Conservation (phyloP, 2,329 filamentous ascomycete genomes). For the Diaporthe longicolla region DNA sequence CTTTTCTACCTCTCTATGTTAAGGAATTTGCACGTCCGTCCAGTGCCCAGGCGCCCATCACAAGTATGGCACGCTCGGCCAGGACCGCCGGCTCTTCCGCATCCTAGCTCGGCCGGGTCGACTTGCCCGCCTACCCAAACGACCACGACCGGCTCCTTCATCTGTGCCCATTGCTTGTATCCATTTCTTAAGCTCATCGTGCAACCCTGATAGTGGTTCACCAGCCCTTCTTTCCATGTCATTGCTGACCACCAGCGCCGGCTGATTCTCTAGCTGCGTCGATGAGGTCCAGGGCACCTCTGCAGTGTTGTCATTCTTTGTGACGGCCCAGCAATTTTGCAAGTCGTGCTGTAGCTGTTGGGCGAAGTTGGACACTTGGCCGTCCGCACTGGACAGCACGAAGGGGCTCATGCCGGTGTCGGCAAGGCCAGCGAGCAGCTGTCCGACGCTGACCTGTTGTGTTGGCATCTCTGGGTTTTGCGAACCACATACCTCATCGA, state of each 20-base stretch:
- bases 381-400: constrained; percentile 41
- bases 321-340: constrained; percentile 59
- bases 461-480: constrained; percentile 11
- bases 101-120: constrained; percentile 5
- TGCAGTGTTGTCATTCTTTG: constrained; percentile 53
- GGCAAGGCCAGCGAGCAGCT: constrained; percentile 28
- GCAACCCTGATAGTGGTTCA: constrained; percentile 25
- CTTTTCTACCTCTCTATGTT: background rate
- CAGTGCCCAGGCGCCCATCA: background rate
- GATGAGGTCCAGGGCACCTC: constrained; percentile 54
- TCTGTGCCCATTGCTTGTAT: constrained; percentile 5
- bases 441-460: constrained; percentile 7
- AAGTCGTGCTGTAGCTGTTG: constrained; percentile 62
- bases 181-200: constrained; percentile 32
- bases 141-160: background rate
- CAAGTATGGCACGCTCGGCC: background rate
- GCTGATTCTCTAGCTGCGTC: constrained; percentile 52
- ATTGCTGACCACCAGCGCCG: constrained; percentile 52
- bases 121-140: background rate
- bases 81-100: background rate
- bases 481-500: background rate
- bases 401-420: constrained; percentile 13
- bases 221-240: constrained; percentile 39
- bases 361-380: constrained; percentile 57
- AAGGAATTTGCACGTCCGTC: background rate